phyloP scores from a whole-genome alignment of 2,329 filamentous ascomycete genomes.

The Fusarium pilosicola region DNA sequence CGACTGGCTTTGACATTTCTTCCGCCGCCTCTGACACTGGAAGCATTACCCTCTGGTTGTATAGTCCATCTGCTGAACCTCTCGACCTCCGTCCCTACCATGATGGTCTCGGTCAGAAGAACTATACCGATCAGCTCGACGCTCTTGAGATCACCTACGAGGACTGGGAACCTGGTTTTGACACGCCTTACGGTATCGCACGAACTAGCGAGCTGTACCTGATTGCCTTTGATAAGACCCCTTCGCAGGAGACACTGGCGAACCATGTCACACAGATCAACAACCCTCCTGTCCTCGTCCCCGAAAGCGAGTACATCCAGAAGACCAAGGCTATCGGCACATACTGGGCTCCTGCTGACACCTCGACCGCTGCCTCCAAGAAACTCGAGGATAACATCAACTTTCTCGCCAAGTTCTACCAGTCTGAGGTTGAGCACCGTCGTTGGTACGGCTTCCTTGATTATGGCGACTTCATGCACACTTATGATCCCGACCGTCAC shows the following conservation, averaged over 20 bases:
- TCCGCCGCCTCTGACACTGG: conserved; percentile 61
- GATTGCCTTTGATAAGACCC: conserved; percentile 63
- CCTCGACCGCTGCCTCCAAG: conserved; percentile 35
- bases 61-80: conserved; percentile 64
- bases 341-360: conserved; percentile 61
- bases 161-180: conserved; percentile 65
- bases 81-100: conserved; percentile 68
- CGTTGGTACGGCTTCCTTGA: conserved; percentile 73
- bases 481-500: conserved; percentile 68
- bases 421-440: conserved; percentile 64
- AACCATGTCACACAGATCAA: conserved; percentile 57
- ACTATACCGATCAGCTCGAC: conserved; percentile 66
- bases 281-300: conserved; percentile 62
- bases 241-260: conserved; percentile 57
- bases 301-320: conserved; percentile 60
- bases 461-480: conserved; percentile 71
- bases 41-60: conserved; percentile 68
- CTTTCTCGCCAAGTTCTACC: conserved; percentile 66
- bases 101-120: conserved; percentile 65
- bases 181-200: conserved; percentile 67
- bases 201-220: conserved; percentile 67
- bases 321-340: conserved; percentile 63
- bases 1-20: conserved; percentile 65
- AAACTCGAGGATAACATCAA: conserved; percentile 64
- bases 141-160: conserved; percentile 72